Percentiles rank a stretch among this genome's conserved stretches.
Evolutionary conservation across 2,329 filamentous ascomycete genomes (phyloP).

Genomic region (Nemania sp.): DNA sequence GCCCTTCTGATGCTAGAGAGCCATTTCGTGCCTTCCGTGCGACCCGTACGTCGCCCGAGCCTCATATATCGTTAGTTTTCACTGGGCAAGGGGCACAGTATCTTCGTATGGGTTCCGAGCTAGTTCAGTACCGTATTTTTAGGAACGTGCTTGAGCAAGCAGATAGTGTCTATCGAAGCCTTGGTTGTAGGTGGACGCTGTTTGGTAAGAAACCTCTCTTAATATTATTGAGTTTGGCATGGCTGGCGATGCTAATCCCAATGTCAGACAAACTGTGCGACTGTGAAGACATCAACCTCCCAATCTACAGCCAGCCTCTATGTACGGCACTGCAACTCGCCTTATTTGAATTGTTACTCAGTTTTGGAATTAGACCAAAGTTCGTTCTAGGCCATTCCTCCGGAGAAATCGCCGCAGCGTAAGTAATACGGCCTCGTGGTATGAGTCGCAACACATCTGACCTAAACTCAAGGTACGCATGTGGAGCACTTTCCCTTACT

Average conservation of each 20-base stretch:
- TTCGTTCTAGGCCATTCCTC: slow-evolving; percentile 16
- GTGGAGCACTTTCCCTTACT: neutral
- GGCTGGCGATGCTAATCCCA: neutral
- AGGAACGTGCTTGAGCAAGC: no score
- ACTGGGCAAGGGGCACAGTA: slow-evolving; percentile 28
- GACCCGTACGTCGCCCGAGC: no score
- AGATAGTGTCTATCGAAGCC: slow-evolving; percentile 43
- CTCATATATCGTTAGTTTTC: slow-evolving; percentile 12
- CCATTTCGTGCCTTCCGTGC: no score
- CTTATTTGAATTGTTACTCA: neutral
- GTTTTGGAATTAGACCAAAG: neutral
- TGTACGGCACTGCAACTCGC: slow-evolving; percentile 51
- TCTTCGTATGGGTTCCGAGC: neutral
- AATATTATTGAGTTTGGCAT: neutral
- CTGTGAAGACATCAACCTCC: slow-evolving; percentile 1
- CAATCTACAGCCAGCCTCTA: slow-evolving; percentile 45
- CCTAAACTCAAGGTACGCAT: neutral
- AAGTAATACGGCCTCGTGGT: neutral
- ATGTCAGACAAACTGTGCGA: neutral
- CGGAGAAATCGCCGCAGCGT: slow-evolving; percentile 23
- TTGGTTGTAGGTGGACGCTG: slow-evolving; percentile 1
- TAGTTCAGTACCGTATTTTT: neutral
- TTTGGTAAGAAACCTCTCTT: neutral
- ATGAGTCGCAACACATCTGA: neutral
- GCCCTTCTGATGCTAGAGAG: no score